phyloP scores from a whole-genome alignment of 108 stramenopile genomes.

The Pseudonitzschia delicatissima region DNA sequence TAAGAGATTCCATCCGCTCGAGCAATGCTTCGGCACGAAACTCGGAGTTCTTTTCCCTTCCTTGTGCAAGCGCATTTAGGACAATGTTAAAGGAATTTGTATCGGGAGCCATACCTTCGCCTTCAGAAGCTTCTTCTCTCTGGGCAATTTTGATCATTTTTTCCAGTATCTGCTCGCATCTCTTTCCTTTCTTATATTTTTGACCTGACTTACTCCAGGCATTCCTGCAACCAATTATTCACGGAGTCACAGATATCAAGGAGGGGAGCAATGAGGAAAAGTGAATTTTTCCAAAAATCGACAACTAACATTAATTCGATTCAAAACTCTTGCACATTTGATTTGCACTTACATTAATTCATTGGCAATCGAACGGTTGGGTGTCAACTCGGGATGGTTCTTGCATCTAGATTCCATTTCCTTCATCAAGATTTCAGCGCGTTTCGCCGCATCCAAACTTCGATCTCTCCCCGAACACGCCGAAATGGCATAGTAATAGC shows the following conservation, averaged over 20 bases:
- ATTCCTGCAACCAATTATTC: conserved; percentile 3
- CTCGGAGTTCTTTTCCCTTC: conserved; percentile 49
- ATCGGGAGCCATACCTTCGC: conserved; percentile 38
- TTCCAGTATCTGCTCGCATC: conserved; percentile 16
- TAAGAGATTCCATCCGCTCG: conserved; percentile 52
- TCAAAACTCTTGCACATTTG: neutral
- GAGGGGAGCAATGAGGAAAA: neutral
- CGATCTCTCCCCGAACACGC: conserved; percentile 18
- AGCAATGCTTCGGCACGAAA: conserved; percentile 54
- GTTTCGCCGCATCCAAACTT: conserved; percentile 34
- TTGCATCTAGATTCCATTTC: conserved; percentile 40
- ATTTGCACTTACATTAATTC: conserved; percentile 23
- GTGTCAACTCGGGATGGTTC: conserved; percentile 20
- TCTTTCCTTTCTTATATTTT: conserved; percentile 3
- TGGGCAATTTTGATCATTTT: conserved; percentile 17
- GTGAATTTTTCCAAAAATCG: neutral
- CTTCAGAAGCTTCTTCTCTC: neutral
- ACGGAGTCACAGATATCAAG: neutral
- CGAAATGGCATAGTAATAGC: conserved; percentile 19
- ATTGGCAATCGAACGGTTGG: conserved; percentile 25
- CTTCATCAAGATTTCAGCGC: conserved; percentile 44
- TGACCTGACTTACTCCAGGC: conserved; percentile 21
- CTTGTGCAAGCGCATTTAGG: conserved; percentile 63
- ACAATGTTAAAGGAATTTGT: conserved; percentile 65
- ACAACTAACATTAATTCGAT: no score